A percentile compares a stretch with the other conserved stretches of the same genome.
Evolutionary conservation across 805 yeast species (phyloP).

Genomic region (Barnettozyma wickerhamii): DNA sequence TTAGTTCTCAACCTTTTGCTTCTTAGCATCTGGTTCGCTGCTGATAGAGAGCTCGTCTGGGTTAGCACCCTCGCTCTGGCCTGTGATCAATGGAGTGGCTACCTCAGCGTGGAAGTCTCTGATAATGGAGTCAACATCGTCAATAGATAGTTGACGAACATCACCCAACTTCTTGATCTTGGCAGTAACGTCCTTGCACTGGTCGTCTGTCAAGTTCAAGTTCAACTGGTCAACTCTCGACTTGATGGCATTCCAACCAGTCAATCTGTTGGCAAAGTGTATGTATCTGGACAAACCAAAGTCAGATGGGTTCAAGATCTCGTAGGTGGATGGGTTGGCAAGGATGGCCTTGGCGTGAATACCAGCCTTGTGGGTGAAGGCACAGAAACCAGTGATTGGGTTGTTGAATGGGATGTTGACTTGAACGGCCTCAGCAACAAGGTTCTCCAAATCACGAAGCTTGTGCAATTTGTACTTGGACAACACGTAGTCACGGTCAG

Average conservation of each 20-base stretch:
- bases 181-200: slow-evolving; percentile 89
- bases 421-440: slow-evolving; percentile 96
- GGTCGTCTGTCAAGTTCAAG: slow-evolving; percentile 83
- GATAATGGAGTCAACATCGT: slow-evolving; percentile 95
- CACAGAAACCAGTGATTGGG: slow-evolving; percentile 99
- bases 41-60: slow-evolving; percentile 21
- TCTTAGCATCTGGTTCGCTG: slow-evolving; percentile 27
- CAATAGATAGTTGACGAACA: slow-evolving; percentile 88
- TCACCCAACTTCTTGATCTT: slow-evolving; percentile 95
- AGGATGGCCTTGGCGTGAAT: slow-evolving; percentile 98
- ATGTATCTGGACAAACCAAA: slow-evolving; percentile 95
- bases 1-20: slow-evolving; percentile 26
- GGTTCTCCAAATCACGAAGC: slow-evolving; percentile 89
- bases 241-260: slow-evolving; percentile 99
- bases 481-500: slow-evolving; percentile 93
- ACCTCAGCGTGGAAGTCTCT: slow-evolving; percentile 86
- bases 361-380: slow-evolving; percentile 99
- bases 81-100: slow-evolving; percentile 44
- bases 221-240: slow-evolving; percentile 96
- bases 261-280: slow-evolving; percentile 95
- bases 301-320: slow-evolving; percentile 90
- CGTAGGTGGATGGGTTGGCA: slow-evolving; percentile 99
- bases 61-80: slow-evolving; percentile 21
- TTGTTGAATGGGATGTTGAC: slow-evolving; percentile 97
- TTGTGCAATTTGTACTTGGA: slow-evolving; percentile 94